These are phyloP conservation scores for Lactifluus subvellereus DNA, from an alignment of 768 basidiomycete species.

Conservation along the genomic window DNA sequence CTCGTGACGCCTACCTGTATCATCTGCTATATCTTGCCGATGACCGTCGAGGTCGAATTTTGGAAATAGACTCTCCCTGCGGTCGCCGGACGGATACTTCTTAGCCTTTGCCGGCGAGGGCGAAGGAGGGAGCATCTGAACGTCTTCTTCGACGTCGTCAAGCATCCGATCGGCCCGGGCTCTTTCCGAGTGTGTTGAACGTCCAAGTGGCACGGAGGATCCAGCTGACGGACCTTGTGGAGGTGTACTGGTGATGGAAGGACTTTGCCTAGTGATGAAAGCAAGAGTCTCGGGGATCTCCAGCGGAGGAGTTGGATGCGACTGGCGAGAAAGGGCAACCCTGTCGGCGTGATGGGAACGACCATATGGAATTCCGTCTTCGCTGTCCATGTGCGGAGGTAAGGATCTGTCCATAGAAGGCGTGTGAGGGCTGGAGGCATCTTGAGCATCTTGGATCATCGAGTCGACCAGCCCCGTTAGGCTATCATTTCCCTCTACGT, in stretches of 20 bases:
- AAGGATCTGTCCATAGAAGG: slow-evolving; percentile 34
- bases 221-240: slow-evolving; percentile 23
- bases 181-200: slow-evolving; percentile 38
- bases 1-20: slow-evolving; percentile 7
- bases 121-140: slow-evolving; percentile 44
- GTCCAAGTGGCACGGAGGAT: slow-evolving; percentile 33
- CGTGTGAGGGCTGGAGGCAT: slow-evolving; percentile 40
- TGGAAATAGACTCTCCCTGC: slow-evolving; percentile 33
- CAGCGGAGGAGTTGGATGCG: slow-evolving; percentile 25
- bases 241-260: slow-evolving; percentile 24
- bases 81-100: slow-evolving; percentile 18
- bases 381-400: slow-evolving; percentile 54
- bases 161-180: slow-evolving; percentile 22
- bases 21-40: not conserved
- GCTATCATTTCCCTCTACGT: slow-evolving; percentile 41
- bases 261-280: slow-evolving; percentile 13
- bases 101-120: slow-evolving; percentile 40
- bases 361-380: slow-evolving; percentile 59
- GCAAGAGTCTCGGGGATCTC: slow-evolving; percentile 10
- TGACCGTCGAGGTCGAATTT: slow-evolving; percentile 30
- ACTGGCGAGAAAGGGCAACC: slow-evolving; percentile 37
- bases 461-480: slow-evolving; percentile 69
- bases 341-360: slow-evolving; percentile 57
- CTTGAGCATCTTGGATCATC: slow-evolving; percentile 47
- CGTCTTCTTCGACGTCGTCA: slow-evolving; percentile 36